Conservation (phyloP, 2,329 filamentous ascomycete species). For the Colletotrichum sp. region DNA sequence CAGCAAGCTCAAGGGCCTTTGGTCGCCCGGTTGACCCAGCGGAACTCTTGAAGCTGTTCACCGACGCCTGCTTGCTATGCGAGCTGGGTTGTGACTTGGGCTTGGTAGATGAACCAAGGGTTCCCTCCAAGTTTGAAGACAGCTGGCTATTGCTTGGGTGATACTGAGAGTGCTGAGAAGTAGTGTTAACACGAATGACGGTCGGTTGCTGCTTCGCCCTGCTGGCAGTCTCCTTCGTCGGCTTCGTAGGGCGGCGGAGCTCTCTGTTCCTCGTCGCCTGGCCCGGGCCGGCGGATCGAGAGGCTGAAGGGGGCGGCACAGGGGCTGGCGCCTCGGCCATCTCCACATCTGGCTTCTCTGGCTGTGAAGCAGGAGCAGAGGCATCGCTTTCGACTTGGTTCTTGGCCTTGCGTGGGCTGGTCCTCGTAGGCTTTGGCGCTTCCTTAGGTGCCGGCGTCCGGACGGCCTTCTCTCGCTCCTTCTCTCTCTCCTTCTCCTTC, state of each 20-base stretch:
- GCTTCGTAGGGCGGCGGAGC: constrained; percentile 65
- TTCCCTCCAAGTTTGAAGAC: constrained; percentile 64
- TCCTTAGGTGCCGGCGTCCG: constrained; percentile 40
- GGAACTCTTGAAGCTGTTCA: constrained; percentile 68
- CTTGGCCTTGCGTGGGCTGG: constrained; percentile 58
- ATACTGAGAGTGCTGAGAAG: constrained; percentile 65
- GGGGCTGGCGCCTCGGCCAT: constrained; percentile 60
- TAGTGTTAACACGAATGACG: constrained; percentile 73
- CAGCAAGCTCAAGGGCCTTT: constrained; percentile 76
- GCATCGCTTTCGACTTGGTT: constrained; percentile 36
- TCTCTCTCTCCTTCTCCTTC: constrained; percentile 25
- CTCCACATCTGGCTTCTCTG: constrained; percentile 52
- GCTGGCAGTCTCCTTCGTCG: constrained; percentile 60
- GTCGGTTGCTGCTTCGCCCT: constrained; percentile 74
- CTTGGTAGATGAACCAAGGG: constrained; percentile 47
- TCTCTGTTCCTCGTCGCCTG: constrained; percentile 56
- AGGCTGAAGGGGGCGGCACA: constrained; percentile 66
- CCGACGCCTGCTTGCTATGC: constrained; percentile 57
- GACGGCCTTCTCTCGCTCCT: constrained; percentile 13
- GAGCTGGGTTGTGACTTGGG: constrained; percentile 71
- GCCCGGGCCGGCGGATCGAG: constrained; percentile 54
- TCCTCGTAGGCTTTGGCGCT: constrained; percentile 48
- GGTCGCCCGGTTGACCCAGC: constrained; percentile 68
- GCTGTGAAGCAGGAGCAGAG: constrained; percentile 23
- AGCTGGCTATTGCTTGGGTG: constrained; percentile 63